Evolutionary conservation across 2,329 filamentous ascomycete species (phyloP).

Genomic region (Corinectria fuckeliana): DNA sequence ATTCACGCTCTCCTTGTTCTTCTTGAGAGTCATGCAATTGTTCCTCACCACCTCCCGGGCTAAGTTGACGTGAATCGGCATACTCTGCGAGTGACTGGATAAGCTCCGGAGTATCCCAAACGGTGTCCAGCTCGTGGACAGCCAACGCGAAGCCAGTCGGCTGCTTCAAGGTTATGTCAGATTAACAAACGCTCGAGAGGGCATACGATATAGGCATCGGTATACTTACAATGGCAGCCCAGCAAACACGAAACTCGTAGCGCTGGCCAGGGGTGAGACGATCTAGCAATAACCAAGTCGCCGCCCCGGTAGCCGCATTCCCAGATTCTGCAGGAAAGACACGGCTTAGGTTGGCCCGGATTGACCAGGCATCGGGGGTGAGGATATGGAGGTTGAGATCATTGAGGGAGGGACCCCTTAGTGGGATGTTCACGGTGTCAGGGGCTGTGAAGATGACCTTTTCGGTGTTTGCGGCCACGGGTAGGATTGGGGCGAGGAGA

Average conservation of each 20-base stretch:
- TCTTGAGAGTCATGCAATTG: background rate
- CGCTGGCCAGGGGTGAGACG: constrained; percentile 72
- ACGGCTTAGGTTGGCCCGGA: constrained; percentile 70
- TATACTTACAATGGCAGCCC: constrained; percentile 82
- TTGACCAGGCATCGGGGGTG: constrained; percentile 59
- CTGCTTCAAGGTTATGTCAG: constrained; percentile 64
- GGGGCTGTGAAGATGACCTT: constrained; percentile 89
- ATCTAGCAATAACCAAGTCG: constrained; percentile 82
- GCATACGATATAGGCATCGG: constrained; percentile 1
- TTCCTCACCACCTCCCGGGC: constrained; percentile 25
- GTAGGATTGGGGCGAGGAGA: constrained; percentile 20
- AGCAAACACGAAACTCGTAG: constrained; percentile 93
- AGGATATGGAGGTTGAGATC: constrained; percentile 70
- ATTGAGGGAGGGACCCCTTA: constrained; percentile 48
- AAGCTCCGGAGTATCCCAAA: constrained; percentile 68
- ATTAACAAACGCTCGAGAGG: constrained; percentile 7
- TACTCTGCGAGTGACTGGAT: constrained; percentile 70
- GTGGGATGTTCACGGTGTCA: constrained; percentile 58
- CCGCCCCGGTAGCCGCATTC: constrained; percentile 58
- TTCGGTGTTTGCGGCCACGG: constrained; percentile 75
- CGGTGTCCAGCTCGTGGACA: constrained; percentile 65
- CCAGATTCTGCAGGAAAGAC: constrained; percentile 65
- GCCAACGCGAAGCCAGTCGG: constrained; percentile 80
- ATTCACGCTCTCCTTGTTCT: constrained; percentile 29
- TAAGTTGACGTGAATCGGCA: constrained; percentile 57